Conservation (phyloP, 2,329 filamentous ascomycete genomes). For the Colletotrichum australisinense region DNA sequence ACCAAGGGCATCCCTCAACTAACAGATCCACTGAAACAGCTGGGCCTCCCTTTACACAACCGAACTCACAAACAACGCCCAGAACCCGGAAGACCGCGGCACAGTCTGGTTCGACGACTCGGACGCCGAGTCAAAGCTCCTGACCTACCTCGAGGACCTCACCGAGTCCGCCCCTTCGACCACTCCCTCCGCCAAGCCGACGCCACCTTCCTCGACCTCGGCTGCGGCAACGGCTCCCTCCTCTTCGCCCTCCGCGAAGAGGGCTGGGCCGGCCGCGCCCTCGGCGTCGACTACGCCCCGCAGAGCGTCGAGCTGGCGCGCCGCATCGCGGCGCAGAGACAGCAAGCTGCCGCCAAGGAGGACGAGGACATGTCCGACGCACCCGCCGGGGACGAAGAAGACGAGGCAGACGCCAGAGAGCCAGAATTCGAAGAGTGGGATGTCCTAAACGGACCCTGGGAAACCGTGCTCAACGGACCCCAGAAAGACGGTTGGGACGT, state of each 20-base stretch:
- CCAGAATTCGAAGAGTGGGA: constrained; percentile 71
- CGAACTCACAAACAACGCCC: constrained; percentile 77
- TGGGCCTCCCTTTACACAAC: constrained; percentile 81
- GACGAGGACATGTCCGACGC: constrained; percentile 39
- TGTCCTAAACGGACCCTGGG: constrained; percentile 60
- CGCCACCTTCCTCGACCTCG: constrained; percentile 82
- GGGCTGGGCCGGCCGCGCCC: constrained; percentile 74
- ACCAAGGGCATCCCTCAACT: constrained; percentile 20
- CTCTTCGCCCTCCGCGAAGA: constrained; percentile 81
- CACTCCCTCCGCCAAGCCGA: constrained; percentile 36
- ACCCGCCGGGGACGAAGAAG: constrained; percentile 36
- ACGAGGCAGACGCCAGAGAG: constrained; percentile 23
- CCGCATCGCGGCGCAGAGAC: constrained; percentile 60
- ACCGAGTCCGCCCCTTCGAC: constrained; percentile 37
- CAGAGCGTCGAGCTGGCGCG: constrained; percentile 80
- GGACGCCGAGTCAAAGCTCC: constrained; percentile 83
- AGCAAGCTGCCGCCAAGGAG: constrained; percentile 24
- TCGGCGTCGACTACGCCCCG: constrained; percentile 90
- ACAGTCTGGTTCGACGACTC: constrained; percentile 98
- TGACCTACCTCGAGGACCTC: constrained; percentile 69
- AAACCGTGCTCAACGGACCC: constrained; percentile 45
- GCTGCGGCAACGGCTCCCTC: constrained; percentile 93
- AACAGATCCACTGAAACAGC: constrained; percentile 53
- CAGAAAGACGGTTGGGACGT: constrained; percentile 78
- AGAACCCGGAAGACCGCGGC: constrained; percentile 82